Percentiles rank a stretch among this genome's conserved stretches.
Evolutionary conservation across 495 filamentous ascomycete species (phyloP).

Genomic region (Talaromyces proteolyticus): DNA sequence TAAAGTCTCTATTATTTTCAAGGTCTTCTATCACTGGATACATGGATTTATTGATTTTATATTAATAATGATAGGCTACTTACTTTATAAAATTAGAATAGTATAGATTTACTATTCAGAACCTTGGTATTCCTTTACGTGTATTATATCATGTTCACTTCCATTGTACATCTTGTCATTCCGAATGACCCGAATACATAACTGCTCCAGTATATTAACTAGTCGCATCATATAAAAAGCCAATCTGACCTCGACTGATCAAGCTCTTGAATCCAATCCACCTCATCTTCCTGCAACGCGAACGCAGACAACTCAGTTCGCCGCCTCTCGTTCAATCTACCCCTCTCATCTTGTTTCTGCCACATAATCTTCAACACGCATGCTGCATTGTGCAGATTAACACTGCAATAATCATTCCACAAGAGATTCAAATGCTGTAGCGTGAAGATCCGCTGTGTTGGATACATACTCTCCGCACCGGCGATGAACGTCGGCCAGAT

Average conservation of each 20-base stretch:
- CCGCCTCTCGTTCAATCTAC: neutral
- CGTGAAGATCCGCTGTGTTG: conserved; percentile 26
- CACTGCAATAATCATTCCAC: conserved; percentile 34
- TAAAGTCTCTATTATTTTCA: no score
- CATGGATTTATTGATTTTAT: no score
- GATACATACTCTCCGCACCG: conserved; percentile 33
- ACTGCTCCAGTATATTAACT: no score
- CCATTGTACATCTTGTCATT: no score
- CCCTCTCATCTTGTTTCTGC: conserved; percentile 33
- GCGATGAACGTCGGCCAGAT: conserved; percentile 46
- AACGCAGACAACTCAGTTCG: neutral
- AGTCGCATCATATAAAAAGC: conserved; percentile 42
- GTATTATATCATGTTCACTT: no score
- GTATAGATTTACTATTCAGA: no score
- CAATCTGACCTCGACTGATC: conserved; percentile 39
- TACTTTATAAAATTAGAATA: no score
- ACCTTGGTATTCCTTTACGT: no score
- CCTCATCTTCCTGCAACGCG: conserved; percentile 18
- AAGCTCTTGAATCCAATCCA: conserved; percentile 42
- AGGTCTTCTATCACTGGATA: no score
- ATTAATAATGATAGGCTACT: no score
- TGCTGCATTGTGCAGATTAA: conserved; percentile 41
- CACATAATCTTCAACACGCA: conserved; percentile 43
- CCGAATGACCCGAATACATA: neutral
- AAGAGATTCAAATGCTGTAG: conserved; percentile 29